Evolutionary conservation across 2,329 filamentous ascomycete species (phyloP), one percentile per base, ranked within the genome.

Genomic region (Scedosporium dehoogii): DNA sequence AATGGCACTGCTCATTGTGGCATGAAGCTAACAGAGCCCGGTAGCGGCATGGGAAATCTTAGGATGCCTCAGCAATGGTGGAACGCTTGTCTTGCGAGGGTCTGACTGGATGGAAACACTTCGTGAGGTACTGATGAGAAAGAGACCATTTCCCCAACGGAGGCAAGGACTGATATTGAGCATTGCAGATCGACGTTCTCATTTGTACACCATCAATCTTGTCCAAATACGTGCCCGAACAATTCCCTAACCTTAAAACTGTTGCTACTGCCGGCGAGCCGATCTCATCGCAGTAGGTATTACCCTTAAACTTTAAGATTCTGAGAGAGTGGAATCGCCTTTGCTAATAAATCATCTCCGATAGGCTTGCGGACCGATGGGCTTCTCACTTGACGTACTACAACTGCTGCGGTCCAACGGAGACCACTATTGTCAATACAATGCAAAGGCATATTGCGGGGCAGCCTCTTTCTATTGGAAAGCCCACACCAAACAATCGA

Each of bases 41-140:
- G 58, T 62, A 84, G 83, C 80, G 23, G 82, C 82, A 12, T 85
- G 83, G 83, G 83, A 85, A 65, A 81, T 85, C n/a, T 75, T 85
- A 7, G 78, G 76, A 1, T 80, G 78, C 60, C 70, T 85, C 25
- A 81, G 81, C 71, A 85, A 85, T 58, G 82, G 82, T 21, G 82
- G 82, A 4, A 84, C 81, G 3, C 71, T 85, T 55, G 73, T 82
- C 56, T 73, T 84, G 51, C 74, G 83, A 55, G 80, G 78, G 1
- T 76, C 78, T 2, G 70, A 75, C 56, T 84, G 81, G 82, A 70
- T 75, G 46, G 70, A 74, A 3, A 76, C 78, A 6, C 70, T 85
- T 4, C 66, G 69, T 53, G 72, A 81, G 68, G 79, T 83, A 61
- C 64, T 70, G 65, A 3, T 12, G 5, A 21, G n/a, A n/a, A 25